A percentile compares a stretch with the other conserved stretches of the same genome.
phyloP scores from a whole-genome alignment of 441 rosid species.

The Sinapis alba region DNA sequence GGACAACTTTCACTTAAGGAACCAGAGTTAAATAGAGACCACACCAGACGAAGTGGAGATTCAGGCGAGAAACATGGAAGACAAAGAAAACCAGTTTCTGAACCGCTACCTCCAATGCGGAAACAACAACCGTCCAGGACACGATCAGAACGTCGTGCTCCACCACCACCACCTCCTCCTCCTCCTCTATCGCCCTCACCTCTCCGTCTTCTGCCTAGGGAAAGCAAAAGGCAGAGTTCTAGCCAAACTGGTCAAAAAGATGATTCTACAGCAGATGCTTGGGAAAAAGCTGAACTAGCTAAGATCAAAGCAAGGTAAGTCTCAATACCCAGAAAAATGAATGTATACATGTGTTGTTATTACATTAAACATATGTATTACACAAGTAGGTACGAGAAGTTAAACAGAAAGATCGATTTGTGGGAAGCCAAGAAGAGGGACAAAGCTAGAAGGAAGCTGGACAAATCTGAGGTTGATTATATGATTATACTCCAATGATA shows the following conservation, averaged over 20 bases:
- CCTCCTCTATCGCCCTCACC: slow-evolving; percentile 30
- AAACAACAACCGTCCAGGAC: slow-evolving; percentile 29
- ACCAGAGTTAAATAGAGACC: slow-evolving; percentile 28
- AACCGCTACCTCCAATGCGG: slow-evolving; percentile 13
- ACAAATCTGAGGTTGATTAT: slow-evolving; percentile 60
- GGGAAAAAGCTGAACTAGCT: slow-evolving; percentile 63
- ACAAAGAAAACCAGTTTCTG: slow-evolving; percentile 15
- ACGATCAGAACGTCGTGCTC: slow-evolving; percentile 35
- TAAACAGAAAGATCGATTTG: slow-evolving; percentile 47
- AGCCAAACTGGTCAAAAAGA: slow-evolving; percentile 24
- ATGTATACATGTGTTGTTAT: background rate
- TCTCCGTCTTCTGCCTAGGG: slow-evolving; percentile 34
- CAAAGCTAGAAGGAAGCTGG: slow-evolving; percentile 58
- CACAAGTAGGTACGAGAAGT: slow-evolving; percentile 56
- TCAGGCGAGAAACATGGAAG: slow-evolving; percentile 26
- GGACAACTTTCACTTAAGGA: slow-evolving; percentile 41
- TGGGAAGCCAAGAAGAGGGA: slow-evolving; percentile 72
- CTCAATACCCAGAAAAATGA: background rate
- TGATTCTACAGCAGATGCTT: slow-evolving; percentile 56
- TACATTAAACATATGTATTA: slow-evolving; percentile 25
- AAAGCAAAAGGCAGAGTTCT: slow-evolving; percentile 19
- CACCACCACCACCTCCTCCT: slow-evolving; percentile 26
- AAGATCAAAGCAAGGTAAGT: slow-evolving; percentile 64
- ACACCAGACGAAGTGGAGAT: slow-evolving; percentile 22
- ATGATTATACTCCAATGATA: background rate